Evolutionary conservation across 2,329 filamentous ascomycete species (phyloP).

Genomic region (Microsporum canis): DNA sequence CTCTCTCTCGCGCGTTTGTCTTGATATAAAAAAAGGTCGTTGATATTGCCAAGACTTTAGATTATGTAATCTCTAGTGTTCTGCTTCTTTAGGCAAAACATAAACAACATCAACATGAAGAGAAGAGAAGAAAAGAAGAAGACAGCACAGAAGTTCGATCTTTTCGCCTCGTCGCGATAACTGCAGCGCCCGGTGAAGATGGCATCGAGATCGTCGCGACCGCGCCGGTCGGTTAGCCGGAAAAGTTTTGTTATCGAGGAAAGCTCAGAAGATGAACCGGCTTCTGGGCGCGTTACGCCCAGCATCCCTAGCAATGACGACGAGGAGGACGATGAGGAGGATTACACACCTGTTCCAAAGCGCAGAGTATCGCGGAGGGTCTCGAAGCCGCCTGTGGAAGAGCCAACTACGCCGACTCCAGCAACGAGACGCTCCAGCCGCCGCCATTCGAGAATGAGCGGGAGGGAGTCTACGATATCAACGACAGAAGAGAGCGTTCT

Average conservation of each 20-base stretch:
- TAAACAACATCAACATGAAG: slow-evolving; percentile 11
- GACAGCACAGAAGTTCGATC: background rate
- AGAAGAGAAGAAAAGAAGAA: background rate
- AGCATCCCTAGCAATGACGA: slow-evolving; percentile 41
- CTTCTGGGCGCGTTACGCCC: slow-evolving; percentile 40
- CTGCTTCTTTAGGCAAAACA: slow-evolving; percentile 13
- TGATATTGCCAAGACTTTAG: slow-evolving; percentile 7
- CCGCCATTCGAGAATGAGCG: slow-evolving; percentile 27
- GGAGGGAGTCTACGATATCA: background rate
- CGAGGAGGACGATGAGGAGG: slow-evolving; percentile 57
- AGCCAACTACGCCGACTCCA: slow-evolving; percentile 36
- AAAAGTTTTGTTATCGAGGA: slow-evolving; percentile 66
- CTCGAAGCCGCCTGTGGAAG: slow-evolving; percentile 42
- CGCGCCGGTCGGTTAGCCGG: slow-evolving; percentile 51
- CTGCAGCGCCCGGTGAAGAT: slow-evolving; percentile 16
- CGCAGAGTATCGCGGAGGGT: slow-evolving; percentile 47
- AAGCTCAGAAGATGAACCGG: slow-evolving; percentile 53
- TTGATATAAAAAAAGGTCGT: background rate
- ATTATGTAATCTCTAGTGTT: slow-evolving; percentile 6
- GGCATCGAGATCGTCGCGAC: slow-evolving; percentile 34
- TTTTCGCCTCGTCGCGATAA: background rate
- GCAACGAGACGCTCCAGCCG: slow-evolving; percentile 19
- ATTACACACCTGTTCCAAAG: slow-evolving; percentile 64
- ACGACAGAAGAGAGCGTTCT: slow-evolving; percentile 33
- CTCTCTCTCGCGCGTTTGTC: background rate